These are phyloP conservation scores for Sugiyamaella mastotermitis DNA, from an alignment of 805 yeast genomes.

Conservation along the genomic window DNA sequence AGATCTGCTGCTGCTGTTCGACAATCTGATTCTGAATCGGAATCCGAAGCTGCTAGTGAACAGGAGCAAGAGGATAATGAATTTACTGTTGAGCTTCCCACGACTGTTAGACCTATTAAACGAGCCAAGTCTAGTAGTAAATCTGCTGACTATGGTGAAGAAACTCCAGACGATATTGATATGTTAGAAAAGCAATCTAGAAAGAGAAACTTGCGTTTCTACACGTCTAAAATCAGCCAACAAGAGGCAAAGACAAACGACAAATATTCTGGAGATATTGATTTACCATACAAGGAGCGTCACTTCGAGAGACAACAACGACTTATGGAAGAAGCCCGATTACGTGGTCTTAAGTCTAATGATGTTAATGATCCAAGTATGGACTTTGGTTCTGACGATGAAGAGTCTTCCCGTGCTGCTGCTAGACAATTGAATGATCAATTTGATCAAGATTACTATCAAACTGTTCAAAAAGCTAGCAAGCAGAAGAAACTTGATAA, in stretches of 20 bases:
- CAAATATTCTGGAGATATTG: slow-evolving; percentile 65
- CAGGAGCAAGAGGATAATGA: slow-evolving; percentile 32
- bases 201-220: slow-evolving; percentile 81
- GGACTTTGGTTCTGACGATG: slow-evolving; percentile 30
- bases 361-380: slow-evolving; percentile 32
- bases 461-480: slow-evolving; percentile 44
- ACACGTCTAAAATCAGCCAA: slow-evolving; percentile 94
- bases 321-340: slow-evolving; percentile 78
- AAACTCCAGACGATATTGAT: slow-evolving; percentile 73
- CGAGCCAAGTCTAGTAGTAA: slow-evolving; percentile 33
- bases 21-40: slow-evolving; percentile 1
- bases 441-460: slow-evolving; percentile 55
- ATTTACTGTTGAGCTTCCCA: slow-evolving; percentile 46
- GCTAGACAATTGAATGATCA: slow-evolving; percentile 20
- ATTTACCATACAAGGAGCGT: slow-evolving; percentile 87
- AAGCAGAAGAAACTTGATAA: slow-evolving; percentile 47
- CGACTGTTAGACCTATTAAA: slow-evolving; percentile 34
- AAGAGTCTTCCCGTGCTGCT: slow-evolving; percentile 16
- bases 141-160: slow-evolving; percentile 44
- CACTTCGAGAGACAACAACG: slow-evolving; percentile 85
- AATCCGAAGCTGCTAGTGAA: slow-evolving; percentile 4
- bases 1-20: background rate
- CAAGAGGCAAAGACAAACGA: slow-evolving; percentile 53
- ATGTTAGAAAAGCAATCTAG: slow-evolving; percentile 77
- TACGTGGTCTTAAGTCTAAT: slow-evolving; percentile 66